phyloP scores from a whole-genome alignment of 2,329 filamentous ascomycete genomes.

The Neofusicoccum laricinum region DNA sequence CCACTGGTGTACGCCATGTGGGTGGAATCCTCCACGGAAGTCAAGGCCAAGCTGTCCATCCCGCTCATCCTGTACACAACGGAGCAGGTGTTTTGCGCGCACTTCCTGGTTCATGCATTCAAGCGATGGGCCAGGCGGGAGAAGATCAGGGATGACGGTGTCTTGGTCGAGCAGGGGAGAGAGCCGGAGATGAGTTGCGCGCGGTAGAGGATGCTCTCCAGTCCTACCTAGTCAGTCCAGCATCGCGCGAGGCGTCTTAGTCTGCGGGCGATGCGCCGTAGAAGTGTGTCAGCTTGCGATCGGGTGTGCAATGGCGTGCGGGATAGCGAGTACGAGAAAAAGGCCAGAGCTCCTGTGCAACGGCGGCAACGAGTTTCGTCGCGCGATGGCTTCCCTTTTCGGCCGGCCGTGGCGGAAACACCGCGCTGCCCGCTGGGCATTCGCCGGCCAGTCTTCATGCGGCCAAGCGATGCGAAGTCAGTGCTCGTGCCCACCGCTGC shows the following conservation, averaged over 20 bases:
- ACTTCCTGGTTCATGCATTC: constrained; percentile 10
- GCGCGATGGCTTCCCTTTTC: neutral
- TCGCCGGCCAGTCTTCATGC: neutral
- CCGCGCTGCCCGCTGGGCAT: neutral
- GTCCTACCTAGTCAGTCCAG: neutral
- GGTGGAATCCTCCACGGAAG: neutral
- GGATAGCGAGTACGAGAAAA: too few species aligned
- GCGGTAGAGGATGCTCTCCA: neutral
- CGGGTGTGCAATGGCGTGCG: too few species aligned
- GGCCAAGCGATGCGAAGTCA: neutral
- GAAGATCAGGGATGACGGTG: neutral
- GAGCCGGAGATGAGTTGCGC: constrained; percentile 1
- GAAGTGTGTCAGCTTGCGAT: too few species aligned
- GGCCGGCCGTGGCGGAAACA: neutral
- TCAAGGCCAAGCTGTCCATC: constrained; percentile 13
- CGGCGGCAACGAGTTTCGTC: neutral
- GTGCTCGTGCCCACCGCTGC: neutral
- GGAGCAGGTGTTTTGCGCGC: constrained; percentile 16
- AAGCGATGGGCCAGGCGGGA: constrained; percentile 8
- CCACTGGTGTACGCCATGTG: constrained; percentile 17
- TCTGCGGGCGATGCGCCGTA: too few species aligned
- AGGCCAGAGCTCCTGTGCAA: too few species aligned
- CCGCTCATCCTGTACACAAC: constrained; percentile 15
- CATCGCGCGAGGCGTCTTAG: too few species aligned
- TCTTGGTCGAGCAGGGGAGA: neutral